A percentile compares a stretch with the other conserved stretches of the same genome.
Conservation (phyloP, 2,329 filamentous ascomycete species). For the Trichoderma koningiopsis region DNA sequence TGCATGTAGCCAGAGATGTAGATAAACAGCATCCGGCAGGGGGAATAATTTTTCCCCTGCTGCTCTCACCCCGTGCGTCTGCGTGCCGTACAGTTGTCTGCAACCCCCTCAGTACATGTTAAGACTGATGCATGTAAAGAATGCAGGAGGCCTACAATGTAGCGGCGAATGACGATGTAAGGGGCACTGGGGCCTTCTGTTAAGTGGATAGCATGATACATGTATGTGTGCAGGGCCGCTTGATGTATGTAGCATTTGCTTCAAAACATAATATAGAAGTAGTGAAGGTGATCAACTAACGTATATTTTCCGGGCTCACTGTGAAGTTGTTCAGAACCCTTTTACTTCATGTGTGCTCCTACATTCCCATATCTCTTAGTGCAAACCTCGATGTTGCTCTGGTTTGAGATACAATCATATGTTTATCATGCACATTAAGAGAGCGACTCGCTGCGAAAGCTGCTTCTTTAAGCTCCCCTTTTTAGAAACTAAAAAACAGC, state of each 20-base stretch:
- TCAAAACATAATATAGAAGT: not conserved
- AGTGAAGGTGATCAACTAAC: not conserved
- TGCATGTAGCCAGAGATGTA: not conserved
- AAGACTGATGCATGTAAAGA: not conserved
- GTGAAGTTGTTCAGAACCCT: no score
- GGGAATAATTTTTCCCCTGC: not conserved
- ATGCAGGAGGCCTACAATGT: conserved; percentile 3
- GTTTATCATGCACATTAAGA: not conserved
- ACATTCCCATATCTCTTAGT: no score
- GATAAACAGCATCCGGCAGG: not conserved
- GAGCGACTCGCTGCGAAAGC: not conserved
- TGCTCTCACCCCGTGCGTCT: not conserved
- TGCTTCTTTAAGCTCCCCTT: not conserved
- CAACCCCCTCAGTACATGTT: not conserved
- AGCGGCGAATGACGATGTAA: not conserved
- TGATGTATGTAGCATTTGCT: no score
- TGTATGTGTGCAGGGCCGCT: not conserved
- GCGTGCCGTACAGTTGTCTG: not conserved
- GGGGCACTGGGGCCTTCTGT: not conserved
- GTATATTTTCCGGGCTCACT: no score
- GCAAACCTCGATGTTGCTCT: no score
- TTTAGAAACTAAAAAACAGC: no score
- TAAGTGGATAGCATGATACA: not conserved
- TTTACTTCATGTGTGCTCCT: not conserved
- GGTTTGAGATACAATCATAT: no score